Evolutionary conservation across 129 eudicot species (phyloP), one percentile per base, ranked within the genome.

Genomic region (Cynara cardunculus): DNA sequence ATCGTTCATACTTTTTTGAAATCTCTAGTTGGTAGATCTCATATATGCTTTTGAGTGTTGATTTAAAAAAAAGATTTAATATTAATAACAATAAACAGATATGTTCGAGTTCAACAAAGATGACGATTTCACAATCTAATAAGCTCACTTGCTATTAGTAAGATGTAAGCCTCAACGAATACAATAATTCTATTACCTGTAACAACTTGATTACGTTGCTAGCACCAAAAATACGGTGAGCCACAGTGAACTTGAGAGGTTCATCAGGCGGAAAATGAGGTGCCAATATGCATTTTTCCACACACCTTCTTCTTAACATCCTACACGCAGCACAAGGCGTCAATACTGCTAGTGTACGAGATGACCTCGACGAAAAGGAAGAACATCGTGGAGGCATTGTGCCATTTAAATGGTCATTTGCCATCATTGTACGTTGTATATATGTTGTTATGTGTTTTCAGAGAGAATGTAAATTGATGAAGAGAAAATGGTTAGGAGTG

Each of bases 181-280:
- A 31, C 13, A 11, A n/a, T n/a, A 39, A 65, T 27, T 72, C 13
- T 68, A 21, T 44, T 91, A 91, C 97, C 93, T 91, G 97, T 85
- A 91, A 79, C 71, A 91, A 83, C 84, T 89, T 89, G 87, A 89
- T 89, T 1, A 91, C 89, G 80, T 91, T 91, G 81, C 97, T 91
- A 16, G 97, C 91, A 24, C 97, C 97, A 64, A 89, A 91, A 18
- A 91, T 91, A 4, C 93, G 91, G 69, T 89, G 97, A 61, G 93
- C 97, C 49, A 86, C 88, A 41, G 88, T 87, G 81, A 91, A 89
- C 77, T 89, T 91, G 81, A 84, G 78, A 3, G 97, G 97, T 62
- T 91, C 93, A 65, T 35, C 78, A 2, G 97, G 97, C 0, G 97
- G 97, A 72, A 91, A 91, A 72, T 89, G 88, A 62, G 97, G 97